A percentile compares a stretch with the other conserved stretches of the same genome.
Conservation (phyloP, 2,329 filamentous ascomycete species). For the Colletotrichum sp. region DNA sequence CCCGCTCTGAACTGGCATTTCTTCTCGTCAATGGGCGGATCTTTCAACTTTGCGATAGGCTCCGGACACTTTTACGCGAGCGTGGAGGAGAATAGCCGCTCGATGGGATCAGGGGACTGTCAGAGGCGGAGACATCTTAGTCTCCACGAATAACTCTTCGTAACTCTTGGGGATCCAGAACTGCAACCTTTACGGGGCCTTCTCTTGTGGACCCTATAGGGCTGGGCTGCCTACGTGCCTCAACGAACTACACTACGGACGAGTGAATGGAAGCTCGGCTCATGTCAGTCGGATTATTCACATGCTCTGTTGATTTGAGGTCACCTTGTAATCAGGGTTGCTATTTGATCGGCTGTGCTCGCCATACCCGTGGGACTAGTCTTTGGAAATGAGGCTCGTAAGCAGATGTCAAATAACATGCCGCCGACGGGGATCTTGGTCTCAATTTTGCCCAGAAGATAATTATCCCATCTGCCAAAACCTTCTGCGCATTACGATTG, state of each 20-base stretch:
- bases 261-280: accelerated
- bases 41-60: neutral
- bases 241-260: no score
- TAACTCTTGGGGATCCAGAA: no score
- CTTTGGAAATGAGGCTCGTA: neutral
- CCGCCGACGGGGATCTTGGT: no score
- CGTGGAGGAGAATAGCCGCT: neutral
- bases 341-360: no score
- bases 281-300: accelerated
- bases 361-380: neutral
- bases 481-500: neutral
- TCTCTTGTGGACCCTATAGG: no score
- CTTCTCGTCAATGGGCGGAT: neutral
- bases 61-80: neutral
- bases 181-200: no score
- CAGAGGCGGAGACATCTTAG: neutral
- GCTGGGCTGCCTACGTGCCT: no score
- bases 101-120: no score
- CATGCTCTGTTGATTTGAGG: no score
- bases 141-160: no score
- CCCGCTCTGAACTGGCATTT: no score
- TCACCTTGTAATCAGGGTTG: no score
- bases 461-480: neutral
- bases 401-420: neutral
- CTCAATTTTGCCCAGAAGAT: neutral